A percentile compares a stretch with the other conserved stretches of the same genome.
Evolutionary conservation across 768 basidiomycete genomes (phyloP).

Genomic region (Leccinum aurantiacum): DNA sequence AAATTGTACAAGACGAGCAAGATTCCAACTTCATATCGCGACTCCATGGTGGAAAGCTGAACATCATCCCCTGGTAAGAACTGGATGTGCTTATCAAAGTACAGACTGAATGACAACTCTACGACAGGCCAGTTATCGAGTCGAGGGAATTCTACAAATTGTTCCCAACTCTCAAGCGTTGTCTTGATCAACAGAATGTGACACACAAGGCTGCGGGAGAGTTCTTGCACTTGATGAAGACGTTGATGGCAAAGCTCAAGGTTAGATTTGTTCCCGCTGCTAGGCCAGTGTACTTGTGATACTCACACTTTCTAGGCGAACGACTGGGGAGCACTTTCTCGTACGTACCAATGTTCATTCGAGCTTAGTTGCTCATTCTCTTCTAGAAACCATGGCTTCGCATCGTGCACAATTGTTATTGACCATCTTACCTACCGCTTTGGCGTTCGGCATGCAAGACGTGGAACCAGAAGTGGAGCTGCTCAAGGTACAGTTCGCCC

Average conservation of each 20-base stretch:
- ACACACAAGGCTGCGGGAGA: slow-evolving; percentile 52
- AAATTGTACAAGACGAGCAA: slow-evolving; percentile 60
- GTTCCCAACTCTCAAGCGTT: slow-evolving; percentile 45
- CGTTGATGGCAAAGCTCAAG: slow-evolving; percentile 66
- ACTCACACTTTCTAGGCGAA: slow-evolving; percentile 43
- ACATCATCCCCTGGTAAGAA: slow-evolving; percentile 55
- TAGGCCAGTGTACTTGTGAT: not conserved
- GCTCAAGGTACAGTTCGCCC: slow-evolving; percentile 47
- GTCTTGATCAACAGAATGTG: slow-evolving; percentile 46
- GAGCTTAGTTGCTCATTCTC: not conserved
- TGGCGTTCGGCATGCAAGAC: slow-evolving; percentile 50
- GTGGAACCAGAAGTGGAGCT: slow-evolving; percentile 44
- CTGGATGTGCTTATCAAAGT: not conserved
- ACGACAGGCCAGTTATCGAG: slow-evolving; percentile 52
- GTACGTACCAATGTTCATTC: slow-evolving; percentile 27
- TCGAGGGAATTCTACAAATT: slow-evolving; percentile 56
- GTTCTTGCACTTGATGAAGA: slow-evolving; percentile 57
- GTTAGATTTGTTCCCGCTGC: slow-evolving; percentile 27
- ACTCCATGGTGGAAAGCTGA: slow-evolving; percentile 52
- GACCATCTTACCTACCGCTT: slow-evolving; percentile 44
- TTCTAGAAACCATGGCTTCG: slow-evolving; percentile 45
- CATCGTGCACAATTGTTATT: slow-evolving; percentile 45
- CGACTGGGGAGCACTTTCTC: slow-evolving; percentile 62
- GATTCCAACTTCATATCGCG: slow-evolving; percentile 60
- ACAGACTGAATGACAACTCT: not conserved